These are phyloP conservation scores for Dryadomyces quercivorus DNA, from an alignment of 2,329 filamentous ascomycete species.

Conservation along the genomic window DNA sequence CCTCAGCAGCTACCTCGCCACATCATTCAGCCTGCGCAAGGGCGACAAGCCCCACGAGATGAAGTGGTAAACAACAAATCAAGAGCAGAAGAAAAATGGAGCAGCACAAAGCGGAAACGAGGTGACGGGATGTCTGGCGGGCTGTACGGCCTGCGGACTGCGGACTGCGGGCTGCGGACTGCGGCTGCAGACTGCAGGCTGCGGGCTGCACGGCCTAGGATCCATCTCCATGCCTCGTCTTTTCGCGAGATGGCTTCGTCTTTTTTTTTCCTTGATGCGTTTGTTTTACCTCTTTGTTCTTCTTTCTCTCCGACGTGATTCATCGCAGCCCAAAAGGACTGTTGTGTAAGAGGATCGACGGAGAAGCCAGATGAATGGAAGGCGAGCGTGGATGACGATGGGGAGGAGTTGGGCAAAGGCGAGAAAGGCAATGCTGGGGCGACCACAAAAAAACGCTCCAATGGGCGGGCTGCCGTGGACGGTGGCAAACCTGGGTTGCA, in stretches of 20 bases:
- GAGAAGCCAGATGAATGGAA: constrained; percentile 3
- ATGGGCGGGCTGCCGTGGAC: neutral
- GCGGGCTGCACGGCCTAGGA: too few relatives aligned
- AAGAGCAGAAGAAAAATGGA: neutral
- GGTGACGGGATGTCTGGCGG: too few relatives aligned
- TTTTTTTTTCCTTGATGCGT: neutral
- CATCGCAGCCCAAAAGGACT: neutral
- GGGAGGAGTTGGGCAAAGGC: neutral
- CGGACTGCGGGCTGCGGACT: too few relatives aligned
- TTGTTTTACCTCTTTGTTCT: neutral
- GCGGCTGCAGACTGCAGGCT: too few relatives aligned
- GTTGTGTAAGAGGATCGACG: constrained; percentile 4
- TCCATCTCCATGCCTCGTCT: neutral
- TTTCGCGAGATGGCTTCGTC: neutral
- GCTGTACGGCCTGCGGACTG: too few relatives aligned
- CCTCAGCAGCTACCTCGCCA: constrained; percentile 85
- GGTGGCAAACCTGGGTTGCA: constrained; percentile 3
- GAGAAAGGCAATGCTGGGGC: neutral
- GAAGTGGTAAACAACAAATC: constrained; percentile 66
- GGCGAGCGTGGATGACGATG: neutral
- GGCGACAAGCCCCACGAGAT: constrained; percentile 99
- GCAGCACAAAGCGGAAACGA: neutral
- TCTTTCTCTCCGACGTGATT: constrained; percentile 4
- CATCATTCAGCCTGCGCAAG: constrained; percentile 97
- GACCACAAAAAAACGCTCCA: neutral